Evolutionary conservation across 805 yeast genomes (phyloP).

Genomic region (Candida verbasci): DNA sequence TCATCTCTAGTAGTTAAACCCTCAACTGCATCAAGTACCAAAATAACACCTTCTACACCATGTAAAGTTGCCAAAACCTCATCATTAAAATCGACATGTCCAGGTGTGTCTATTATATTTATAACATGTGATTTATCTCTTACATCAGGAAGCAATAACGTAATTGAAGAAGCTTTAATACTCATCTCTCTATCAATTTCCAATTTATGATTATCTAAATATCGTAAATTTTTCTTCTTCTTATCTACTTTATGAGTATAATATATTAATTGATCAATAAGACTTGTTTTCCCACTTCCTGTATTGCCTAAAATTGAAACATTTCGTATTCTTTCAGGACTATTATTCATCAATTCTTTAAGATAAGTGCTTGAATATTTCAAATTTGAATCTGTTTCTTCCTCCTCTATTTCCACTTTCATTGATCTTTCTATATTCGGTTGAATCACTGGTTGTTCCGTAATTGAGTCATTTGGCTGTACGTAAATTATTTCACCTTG

Average conservation of each 20-base stretch:
- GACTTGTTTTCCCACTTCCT: constrained; percentile 82
- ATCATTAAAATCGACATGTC: constrained; percentile 81
- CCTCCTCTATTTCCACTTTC: constrained; percentile 19
- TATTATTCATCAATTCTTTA: constrained; percentile 35
- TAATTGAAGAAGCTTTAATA: constrained; percentile 56
- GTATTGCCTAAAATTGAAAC: constrained; percentile 75
- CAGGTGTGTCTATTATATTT: constrained; percentile 84
- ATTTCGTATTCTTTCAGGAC: constrained; percentile 68
- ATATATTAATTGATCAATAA: constrained; percentile 62
- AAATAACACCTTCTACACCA: constrained; percentile 59
- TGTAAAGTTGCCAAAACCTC: constrained; percentile 59
- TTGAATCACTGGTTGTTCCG: constrained; percentile 17
- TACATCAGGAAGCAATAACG: constrained; percentile 54
- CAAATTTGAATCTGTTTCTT: constrained; percentile 51
- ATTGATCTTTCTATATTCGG: constrained; percentile 25
- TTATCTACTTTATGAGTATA: constrained; percentile 54
- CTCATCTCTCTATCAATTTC: constrained; percentile 72
- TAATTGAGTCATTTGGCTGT: constrained; percentile 11
- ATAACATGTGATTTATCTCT: constrained; percentile 49
- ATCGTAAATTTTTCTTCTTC: constrained; percentile 49
- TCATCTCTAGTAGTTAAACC: constrained; percentile 63
- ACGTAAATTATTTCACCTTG: constrained; percentile 6
- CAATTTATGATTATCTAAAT: constrained; percentile 65
- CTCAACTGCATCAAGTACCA: constrained; percentile 82
- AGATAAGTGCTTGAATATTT: constrained; percentile 62